A percentile compares a stretch with the other conserved stretches of the same genome.
Conservation (phyloP, 2,329 filamentous ascomycete genomes). For the Aspergillus arachidicola region DNA sequence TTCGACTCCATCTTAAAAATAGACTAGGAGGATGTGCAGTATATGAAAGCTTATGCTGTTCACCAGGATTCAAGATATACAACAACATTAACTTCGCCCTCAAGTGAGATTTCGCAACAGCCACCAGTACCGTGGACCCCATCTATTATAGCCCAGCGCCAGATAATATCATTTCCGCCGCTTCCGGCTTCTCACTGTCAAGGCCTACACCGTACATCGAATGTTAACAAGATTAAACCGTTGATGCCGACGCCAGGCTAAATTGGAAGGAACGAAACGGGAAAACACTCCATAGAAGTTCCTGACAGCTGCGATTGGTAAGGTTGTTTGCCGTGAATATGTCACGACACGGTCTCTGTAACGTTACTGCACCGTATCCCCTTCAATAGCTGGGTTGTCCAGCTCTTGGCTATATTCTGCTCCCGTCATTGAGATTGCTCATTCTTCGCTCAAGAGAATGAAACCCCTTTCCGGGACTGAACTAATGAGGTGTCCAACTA, state of each 20-base stretch:
- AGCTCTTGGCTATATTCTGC: neutral
- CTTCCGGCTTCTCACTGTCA: neutral
- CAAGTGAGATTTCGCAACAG: neutral
- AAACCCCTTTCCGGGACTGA: neutral
- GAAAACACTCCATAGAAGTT: neutral
- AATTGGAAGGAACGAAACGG: neutral
- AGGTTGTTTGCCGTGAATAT: neutral
- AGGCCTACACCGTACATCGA: neutral
- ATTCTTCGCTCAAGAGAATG: neutral
- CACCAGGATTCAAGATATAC: neutral
- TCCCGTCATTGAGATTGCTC: neutral
- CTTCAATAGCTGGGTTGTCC: neutral
- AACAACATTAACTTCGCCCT: neutral
- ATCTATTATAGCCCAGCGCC: neutral
- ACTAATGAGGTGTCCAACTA: too few relatives aligned
- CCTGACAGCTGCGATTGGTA: neutral
- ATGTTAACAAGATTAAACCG: neutral
- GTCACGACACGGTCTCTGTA: neutral
- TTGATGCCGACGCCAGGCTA: neutral
- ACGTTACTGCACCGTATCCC: neutral
- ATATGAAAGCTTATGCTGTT: neutral
- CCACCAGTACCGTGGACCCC: neutral
- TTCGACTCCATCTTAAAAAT: neutral
- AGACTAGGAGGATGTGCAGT: neutral
- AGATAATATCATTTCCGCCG: neutral